Base-by-base conservation (phyloP, 176 grass and related monocot genomes). In the Musa troglodytarum region DNA sequence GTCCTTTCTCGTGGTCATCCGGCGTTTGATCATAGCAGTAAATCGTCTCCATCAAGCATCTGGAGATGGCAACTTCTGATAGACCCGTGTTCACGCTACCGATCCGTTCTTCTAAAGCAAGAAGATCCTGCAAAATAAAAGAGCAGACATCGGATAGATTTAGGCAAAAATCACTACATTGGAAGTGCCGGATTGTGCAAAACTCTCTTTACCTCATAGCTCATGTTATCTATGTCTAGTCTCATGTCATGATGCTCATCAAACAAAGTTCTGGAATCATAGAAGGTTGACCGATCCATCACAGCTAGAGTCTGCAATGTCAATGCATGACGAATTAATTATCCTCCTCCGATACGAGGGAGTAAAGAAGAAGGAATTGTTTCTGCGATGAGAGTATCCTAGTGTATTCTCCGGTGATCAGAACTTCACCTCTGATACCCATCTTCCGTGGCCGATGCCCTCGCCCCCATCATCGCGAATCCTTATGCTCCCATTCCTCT, bases 161-260 rank as follows among this genome's bases (percentile, higher is more conserved):
- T 34, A 68, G 65, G 16, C 15, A 25, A 25, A 16, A 68, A 8
- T 34, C 34, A 34, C 14, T 20, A 50, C 0, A n/a, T 43, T 10
- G 1, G 0, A 19, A 20, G 13, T 50, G 6, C 8, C 20, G 15
- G 6, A 50, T n/a, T 17, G 52, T 10, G 19, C 49, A 70, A 50
- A 70, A 50, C 2, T 10, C 55, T 12, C 34, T n/a, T 55, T 75
- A 91, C 95, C 86, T 98, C 90, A 61, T 99, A 99, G 65, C 82
- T 92, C 95, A 89, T 91, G 73, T 86, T 78, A 49, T 99, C 95
- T 76, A 89, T 86, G 79, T 99, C 91, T 11, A 99, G 53, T 65
- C 90, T 94, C 88, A 99, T 81, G 28, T 81, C 84, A 81, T 88
- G 83, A 76, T 94, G 84, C 34, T 85, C 83, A 68, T 99, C 95